These are phyloP conservation scores for Mucor indicus DNA, from an alignment of 371 early-diverging fungal genomes.

Conservation along the genomic window DNA sequence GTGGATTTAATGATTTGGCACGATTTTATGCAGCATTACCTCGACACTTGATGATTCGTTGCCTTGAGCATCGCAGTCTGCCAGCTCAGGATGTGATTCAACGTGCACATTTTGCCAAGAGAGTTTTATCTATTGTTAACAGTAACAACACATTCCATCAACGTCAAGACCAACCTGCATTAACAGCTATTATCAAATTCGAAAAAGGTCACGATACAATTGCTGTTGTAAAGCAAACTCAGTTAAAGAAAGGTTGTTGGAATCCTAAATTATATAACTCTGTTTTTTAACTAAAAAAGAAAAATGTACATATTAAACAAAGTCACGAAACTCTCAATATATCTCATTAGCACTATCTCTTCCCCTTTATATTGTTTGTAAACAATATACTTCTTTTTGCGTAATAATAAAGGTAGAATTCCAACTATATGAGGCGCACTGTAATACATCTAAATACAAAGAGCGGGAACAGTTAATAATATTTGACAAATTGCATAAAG, in stretches of 20 bases:
- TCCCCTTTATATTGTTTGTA: too few relatives aligned
- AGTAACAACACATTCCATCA: slow-evolving; percentile 4
- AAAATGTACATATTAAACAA: too few relatives aligned
- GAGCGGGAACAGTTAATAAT: too few relatives aligned
- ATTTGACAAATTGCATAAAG: too few relatives aligned
- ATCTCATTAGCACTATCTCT: too few relatives aligned
- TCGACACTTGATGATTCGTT: slow-evolving; percentile 32
- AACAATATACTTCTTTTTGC: too few relatives aligned
- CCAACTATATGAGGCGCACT: too few relatives aligned
- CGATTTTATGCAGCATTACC: slow-evolving; percentile 32
- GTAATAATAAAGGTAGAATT: too few relatives aligned
- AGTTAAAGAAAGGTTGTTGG: slow-evolving; percentile 32
- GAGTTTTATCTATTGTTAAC: slow-evolving; percentile 14
- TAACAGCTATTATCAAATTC: slow-evolving; percentile 30
- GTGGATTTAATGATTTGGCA: slow-evolving; percentile 28
- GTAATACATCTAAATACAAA: too few relatives aligned
- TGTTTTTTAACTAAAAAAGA: too few relatives aligned
- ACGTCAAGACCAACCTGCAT: slow-evolving; percentile 4
- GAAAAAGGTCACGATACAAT: slow-evolving; percentile 22
- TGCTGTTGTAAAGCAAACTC: slow-evolving; percentile 25
- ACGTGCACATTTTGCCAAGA: slow-evolving; percentile 30
- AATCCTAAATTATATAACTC: slow-evolving; percentile 30
- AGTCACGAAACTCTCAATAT: too few relatives aligned
- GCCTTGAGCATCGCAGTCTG: slow-evolving; percentile 33
- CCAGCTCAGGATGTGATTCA: slow-evolving; percentile 34